Base-by-base conservation (phyloP, 208 protist species). In the Leishmania tarentolae region DNA sequence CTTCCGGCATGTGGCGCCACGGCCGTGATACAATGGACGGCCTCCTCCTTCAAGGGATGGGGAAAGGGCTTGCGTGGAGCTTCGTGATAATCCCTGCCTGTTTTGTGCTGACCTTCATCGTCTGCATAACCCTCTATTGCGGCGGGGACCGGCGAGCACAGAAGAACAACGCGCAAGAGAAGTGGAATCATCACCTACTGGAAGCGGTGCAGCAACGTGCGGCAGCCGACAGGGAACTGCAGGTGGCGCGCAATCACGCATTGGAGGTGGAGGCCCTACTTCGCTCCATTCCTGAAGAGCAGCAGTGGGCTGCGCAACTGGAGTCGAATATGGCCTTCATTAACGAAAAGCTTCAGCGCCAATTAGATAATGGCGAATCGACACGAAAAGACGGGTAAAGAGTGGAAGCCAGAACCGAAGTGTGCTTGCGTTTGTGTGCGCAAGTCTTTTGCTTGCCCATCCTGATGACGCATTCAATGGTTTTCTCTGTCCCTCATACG, bases 61-160 rank as follows among this genome's bases (percentile, higher is more conserved):
- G 79, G 42, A 65, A 77, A 0, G 86, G 77, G 21, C 40, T 86
- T 24, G 88, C 86, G 59, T 91, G 88, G 88, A 83, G 86, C 21
- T 91, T 87, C 76, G 53, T 86, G n/a, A 28, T 91, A 4, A 0
- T 91, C 40, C 88, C 88, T 19, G 76, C 86, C 1, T 35, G 44
- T 53, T 61, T 78, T 42, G 53, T 47, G 15, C 70, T 73, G 47
- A 53, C 42, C 4, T 46, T 65, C 3, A 24, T 83, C 6, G n/a
- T n/a, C 28, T 73, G 57, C 19, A 59, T 78, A 35, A 44, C 73
- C 24, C 46, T 50, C 50, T 78, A 57, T 56, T 13, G 63, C 3
- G 31, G 65, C 3, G 44, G 35, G 11, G 73, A 83, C 19, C n/a
- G 79, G 28, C 35, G 8, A 5, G 73, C 71, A 24, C 56, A 47